These are phyloP conservation scores for Boechera stricta DNA, from an alignment of 345 rosid species.

Conservation along the genomic window DNA sequence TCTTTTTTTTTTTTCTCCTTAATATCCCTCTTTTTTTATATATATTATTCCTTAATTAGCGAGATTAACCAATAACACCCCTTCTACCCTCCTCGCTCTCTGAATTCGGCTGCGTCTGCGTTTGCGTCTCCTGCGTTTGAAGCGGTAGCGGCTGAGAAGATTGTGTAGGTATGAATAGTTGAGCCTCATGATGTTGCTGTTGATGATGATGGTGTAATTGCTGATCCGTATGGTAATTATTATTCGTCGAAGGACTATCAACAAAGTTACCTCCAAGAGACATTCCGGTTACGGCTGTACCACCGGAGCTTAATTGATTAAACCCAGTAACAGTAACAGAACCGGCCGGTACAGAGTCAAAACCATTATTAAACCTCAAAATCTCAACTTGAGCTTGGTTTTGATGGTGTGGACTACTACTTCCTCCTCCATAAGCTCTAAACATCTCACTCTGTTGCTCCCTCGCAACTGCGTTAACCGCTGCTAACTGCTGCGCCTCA, in stretches of 20 bases:
- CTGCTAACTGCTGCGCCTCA: constrained; percentile 63
- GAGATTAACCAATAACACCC: constrained; percentile 43
- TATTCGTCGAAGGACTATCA: constrained; percentile 32
- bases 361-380: constrained; percentile 50
- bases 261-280: constrained; percentile 54
- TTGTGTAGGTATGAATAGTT: constrained; percentile 40
- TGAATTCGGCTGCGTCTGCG: constrained; percentile 49
- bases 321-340: constrained; percentile 52
- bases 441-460: constrained; percentile 71
- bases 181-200: constrained; percentile 33
- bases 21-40: neutral
- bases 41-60: constrained; percentile 31
- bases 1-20: neutral
- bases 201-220: constrained; percentile 45
- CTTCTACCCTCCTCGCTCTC: constrained; percentile 57
- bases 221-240: constrained; percentile 53
- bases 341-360: constrained; percentile 48
- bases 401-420: constrained; percentile 46
- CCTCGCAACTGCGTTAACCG: constrained; percentile 57
- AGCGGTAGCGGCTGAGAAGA: constrained; percentile 44
- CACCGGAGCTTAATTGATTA: constrained; percentile 45
- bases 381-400: constrained; percentile 59
- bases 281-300: constrained; percentile 39
- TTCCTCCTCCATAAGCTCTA: constrained; percentile 52
- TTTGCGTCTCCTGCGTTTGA: constrained; percentile 50